Base-by-base conservation (phyloP, 495 filamentous ascomycete genomes). In the Penicillium flavigenum region DNA sequence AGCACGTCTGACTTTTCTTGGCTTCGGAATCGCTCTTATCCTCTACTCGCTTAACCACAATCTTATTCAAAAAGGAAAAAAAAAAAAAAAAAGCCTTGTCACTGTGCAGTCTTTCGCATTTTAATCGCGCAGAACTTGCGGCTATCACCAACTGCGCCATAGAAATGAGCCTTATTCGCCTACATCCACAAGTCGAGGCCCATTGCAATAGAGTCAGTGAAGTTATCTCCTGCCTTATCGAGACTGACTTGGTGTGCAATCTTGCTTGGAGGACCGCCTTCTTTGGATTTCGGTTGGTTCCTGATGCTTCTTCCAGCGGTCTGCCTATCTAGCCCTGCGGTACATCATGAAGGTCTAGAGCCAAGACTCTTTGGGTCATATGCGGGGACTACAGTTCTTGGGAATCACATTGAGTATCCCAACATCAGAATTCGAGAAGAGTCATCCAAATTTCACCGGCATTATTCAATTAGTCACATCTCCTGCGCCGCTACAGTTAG, bases 131-230 rank as follows among this genome's bases (percentile, higher is more conserved):
- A 43, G n/a, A 44, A 20, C 54, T 61, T 59, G 57, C 56, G 61
- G 60, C 62, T 71, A 69, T 74, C 70, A 73, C 68, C 73, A 76
- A 76, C 71, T 72, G 73, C 66, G 64, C 68, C 63, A 59, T 55
- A 34, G 32, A 34, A 49, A 29, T 43, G 51, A 34, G 55, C 39
- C 47, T 32, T 51, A 51, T 57, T 44, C 38, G 36, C 34, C 38
- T 51, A 19, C 8, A 16, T 2, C 3, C 31, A 19, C 16, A 16
- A 57, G 36, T 31, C 45, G 32, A 20, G 8, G 6, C 29, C 29
- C 29, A 34, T 48, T 48, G 27, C 27, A 32, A 48, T 14, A 31
- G 19, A 48, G 27, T 34, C 46, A 47, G 31, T 47, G 26, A 47
- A 47, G 24, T 47, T 16, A 48, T 31, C n/a, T 3, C 46, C 17